Conservation (phyloP, 2,329 filamentous ascomycete genomes). For the Colletotrichum sojae region DNA sequence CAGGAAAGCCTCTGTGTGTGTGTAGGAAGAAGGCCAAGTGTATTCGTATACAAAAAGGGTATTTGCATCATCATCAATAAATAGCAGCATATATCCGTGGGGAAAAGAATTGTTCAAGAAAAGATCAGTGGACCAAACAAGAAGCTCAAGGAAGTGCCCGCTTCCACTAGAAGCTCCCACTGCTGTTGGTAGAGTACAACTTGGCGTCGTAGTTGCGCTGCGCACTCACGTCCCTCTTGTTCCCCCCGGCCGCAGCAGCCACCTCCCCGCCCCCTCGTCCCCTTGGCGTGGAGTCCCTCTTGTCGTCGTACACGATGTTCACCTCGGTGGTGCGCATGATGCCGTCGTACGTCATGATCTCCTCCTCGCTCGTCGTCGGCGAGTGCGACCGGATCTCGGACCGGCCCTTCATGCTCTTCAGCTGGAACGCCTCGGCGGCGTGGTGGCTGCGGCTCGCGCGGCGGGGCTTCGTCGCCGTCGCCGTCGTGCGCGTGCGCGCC, state of each 20-base stretch:
- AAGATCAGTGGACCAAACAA: background rate
- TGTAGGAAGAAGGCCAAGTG: background rate
- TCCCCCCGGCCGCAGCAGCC: background rate
- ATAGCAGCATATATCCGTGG: background rate
- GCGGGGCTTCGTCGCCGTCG: constrained; percentile 11
- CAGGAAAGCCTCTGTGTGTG: background rate
- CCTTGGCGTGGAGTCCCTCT: constrained; percentile 11
- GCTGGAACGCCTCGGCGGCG: constrained; percentile 20
- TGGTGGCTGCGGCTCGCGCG: constrained; percentile 8
- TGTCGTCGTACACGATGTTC: constrained; percentile 30
- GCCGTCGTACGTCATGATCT: constrained; percentile 59
- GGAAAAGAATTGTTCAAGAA: background rate
- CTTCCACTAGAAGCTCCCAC: constrained; percentile 23
- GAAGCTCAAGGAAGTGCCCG: constrained; percentile 8
- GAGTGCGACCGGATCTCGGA: constrained; percentile 54
- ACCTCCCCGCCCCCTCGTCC: background rate
- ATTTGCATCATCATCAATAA: constrained; percentile 1
- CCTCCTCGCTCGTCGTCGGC: constrained; percentile 54
- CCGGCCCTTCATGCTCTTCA: constrained; percentile 45
- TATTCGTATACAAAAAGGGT: background rate
- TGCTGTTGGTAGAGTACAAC: constrained; percentile 18
- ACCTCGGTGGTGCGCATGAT: constrained; percentile 48
- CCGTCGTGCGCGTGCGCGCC: constrained; percentile 4
- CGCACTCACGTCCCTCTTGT: background rate
- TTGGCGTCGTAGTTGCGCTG: constrained; percentile 16